A percentile compares a stretch with the other conserved stretches of the same genome.
Evolutionary conservation across 257 asterid genomes (phyloP).

Genomic region (Nicotiana undulata): DNA sequence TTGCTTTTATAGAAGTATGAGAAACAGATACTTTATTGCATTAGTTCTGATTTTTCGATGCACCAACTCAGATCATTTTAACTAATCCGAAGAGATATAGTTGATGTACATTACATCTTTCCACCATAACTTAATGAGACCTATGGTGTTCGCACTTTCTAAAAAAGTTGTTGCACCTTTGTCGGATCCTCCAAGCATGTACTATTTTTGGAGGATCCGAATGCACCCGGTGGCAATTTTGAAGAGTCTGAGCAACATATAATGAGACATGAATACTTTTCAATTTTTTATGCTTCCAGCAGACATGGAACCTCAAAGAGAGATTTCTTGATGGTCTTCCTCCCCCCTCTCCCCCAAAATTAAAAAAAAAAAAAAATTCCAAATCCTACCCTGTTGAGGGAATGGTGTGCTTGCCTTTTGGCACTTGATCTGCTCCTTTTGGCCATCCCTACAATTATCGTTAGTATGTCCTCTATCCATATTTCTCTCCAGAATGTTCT

Average conservation of each 20-base stretch:
- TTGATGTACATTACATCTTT: neutral
- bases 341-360: neutral
- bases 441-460: neutral
- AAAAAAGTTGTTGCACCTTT: too few species aligned
- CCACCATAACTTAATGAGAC: neutral
- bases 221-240: too few species aligned
- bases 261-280: neutral
- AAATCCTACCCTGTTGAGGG: neutral
- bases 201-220: too few species aligned
- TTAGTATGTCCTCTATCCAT: neutral
- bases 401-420: neutral
- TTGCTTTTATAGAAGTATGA: neutral
- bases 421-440: conserved; percentile 1
- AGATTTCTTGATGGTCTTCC: neutral
- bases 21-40: neutral
- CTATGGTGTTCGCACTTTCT: too few species aligned
- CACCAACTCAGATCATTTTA: neutral
- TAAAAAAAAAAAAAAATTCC: neutral
- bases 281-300: neutral
- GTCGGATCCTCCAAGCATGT: too few species aligned
- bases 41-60: neutral
- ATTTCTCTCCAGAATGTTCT: neutral
- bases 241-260: too few species aligned
- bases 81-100: neutral
- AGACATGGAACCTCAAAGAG: neutral